Base-by-base conservation (phyloP, 148 eudicot genomes). In the Arbutus unedo region DNA sequence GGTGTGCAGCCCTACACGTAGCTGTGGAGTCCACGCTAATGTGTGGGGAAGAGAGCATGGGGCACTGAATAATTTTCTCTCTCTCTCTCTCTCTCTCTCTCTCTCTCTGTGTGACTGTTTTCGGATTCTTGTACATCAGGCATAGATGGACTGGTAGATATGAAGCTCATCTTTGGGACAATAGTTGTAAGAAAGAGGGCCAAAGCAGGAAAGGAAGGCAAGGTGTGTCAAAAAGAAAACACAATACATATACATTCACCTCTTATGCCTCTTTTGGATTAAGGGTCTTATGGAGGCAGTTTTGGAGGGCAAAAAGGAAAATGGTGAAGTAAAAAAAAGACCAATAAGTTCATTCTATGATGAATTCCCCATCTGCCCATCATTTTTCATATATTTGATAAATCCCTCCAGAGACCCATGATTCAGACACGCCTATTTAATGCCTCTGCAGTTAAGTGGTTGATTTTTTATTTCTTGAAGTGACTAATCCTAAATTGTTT, bases 171-270 rank as follows among this genome's bases (percentile, higher is more conserved):
- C 82, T 91, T 10, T 91, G 94, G 94, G 94, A 91, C 81, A 91
- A 91, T 49, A 91, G 96, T 85, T 93, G 98, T 79, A 95, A 91
- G 90, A 95, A 91, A 91, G 98, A 95, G 90, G 98, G 98, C 31
- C 98, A 93, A 78, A 95, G 90, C 80, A 93, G 98, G 85, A 95
- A 95, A 88, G 98, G 98, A 62, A 95, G 97, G 60, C 98, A 95
- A 92, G 97, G 97, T 93, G 84, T 79, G 90, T 78, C 10, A 48
- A 66, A 23, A 48, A 59, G n/a, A 19, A 54, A 78, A 43, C 23
- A 82, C 10, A 77, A 21, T 41, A 23, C 56, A 18, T 31, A 5
- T 21, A 31, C 25, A 31, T 10, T 45, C 3, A 60, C 45, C 56
- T 50, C 8, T 48, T 1, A 47, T n/a, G 54, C 1, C 3, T 25